Conservation (phyloP, 2,329 filamentous ascomycete species). For the Pyrenophora teres region DNA sequence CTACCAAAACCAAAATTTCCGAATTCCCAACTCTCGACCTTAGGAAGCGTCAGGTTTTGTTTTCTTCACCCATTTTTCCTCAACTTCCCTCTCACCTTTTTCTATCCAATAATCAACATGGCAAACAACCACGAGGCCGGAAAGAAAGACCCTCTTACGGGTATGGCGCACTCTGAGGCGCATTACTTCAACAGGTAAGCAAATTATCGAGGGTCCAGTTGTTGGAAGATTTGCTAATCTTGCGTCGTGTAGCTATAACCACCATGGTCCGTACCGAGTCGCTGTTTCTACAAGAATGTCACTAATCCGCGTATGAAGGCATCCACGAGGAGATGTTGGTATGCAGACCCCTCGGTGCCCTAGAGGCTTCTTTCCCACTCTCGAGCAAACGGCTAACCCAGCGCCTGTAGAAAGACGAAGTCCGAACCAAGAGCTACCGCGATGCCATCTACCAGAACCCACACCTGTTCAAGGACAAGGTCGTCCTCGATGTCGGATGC, state of each 20-base stretch:
- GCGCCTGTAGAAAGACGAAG: constrained; percentile 83
- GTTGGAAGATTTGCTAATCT: constrained; percentile 44
- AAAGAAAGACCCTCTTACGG: constrained; percentile 57
- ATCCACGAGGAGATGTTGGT: constrained; percentile 99
- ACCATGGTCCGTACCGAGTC: constrained; percentile 74
- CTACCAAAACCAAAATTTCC: constrained; percentile 39
- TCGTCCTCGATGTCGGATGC: constrained; percentile 96
- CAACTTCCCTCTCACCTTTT: constrained; percentile 4
- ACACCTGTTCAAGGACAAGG: constrained; percentile 88
- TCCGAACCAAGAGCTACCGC: constrained; percentile 94
- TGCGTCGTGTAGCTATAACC: constrained; percentile 75
- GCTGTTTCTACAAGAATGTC: constrained; percentile 36
- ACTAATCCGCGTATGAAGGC: constrained; percentile 61
- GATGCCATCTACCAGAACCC: constrained; percentile 97
- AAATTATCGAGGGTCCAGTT: constrained; percentile 25
- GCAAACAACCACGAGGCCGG: constrained; percentile 29
- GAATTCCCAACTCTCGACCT: constrained; percentile 20
- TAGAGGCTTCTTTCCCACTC: constrained; percentile 10
- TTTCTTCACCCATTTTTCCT: constrained; percentile 10
- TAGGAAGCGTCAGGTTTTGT: constrained; percentile 17
- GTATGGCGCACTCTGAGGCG: constrained; percentile 91
- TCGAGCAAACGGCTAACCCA: constrained; percentile 15
- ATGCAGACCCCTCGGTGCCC: constrained; percentile 50
- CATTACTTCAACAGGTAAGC: constrained; percentile 97
- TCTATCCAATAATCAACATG: constrained; percentile 22